Percentiles rank a stretch among this genome's conserved stretches.
These are phyloP conservation scores for Silybum marianum DNA, from an alignment of 129 eudicot species.

Conservation along the genomic window DNA sequence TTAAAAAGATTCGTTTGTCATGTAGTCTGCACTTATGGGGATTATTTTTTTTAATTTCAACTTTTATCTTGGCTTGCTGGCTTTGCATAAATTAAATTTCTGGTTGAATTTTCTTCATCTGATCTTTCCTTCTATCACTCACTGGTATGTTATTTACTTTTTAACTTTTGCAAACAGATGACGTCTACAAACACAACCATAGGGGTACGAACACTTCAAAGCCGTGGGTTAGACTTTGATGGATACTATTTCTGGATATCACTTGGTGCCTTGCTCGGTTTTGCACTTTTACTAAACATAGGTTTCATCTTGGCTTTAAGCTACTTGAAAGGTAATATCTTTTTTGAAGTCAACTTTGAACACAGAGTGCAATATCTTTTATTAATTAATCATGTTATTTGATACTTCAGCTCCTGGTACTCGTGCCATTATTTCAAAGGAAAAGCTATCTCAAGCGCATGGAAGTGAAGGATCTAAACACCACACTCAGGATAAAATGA, in stretches of 20 bases:
- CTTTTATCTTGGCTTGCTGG: neutral
- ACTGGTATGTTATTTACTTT: neutral
- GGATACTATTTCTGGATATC: constrained; percentile 56
- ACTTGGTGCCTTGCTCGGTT: constrained; percentile 51
- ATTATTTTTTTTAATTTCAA: neutral
- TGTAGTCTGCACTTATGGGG: no score
- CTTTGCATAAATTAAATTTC: neutral
- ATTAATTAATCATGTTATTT: neutral
- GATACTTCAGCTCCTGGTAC: constrained; percentile 58
- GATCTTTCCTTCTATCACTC: neutral
- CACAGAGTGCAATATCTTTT: neutral
- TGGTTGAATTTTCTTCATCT: neutral
- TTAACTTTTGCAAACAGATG: constrained; percentile 19
- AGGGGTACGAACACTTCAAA: constrained; percentile 46
- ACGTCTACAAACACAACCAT: constrained; percentile 42
- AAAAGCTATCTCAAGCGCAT: constrained; percentile 44
- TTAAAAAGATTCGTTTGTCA: no score
- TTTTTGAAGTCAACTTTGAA: constrained; percentile 3
- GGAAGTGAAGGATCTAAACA: constrained; percentile 34
- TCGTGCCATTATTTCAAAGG: constrained; percentile 66
- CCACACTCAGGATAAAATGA: constrained; percentile 13
- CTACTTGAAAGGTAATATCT: constrained; percentile 44
- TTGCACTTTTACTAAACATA: constrained; percentile 39
- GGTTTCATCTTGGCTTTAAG: constrained; percentile 56
- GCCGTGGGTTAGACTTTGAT: constrained; percentile 49